Percentiles rank a stretch among this genome's conserved stretches.
Conservation (phyloP, 192 early-diverging fungal species). For the Mortierella hygrophila region DNA sequence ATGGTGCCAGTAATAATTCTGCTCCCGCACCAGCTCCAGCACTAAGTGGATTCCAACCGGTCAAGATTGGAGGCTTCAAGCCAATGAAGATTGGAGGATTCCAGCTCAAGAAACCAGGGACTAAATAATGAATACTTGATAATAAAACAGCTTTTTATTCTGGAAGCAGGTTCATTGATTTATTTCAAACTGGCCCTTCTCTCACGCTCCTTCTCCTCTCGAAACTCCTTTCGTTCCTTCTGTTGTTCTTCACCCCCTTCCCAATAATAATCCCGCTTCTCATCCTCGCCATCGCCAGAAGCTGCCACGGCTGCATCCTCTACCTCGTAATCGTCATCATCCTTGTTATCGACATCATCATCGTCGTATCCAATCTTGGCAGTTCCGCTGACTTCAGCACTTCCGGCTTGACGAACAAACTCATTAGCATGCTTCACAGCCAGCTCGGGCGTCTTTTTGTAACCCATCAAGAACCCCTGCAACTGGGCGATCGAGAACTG, state of each 20-base stretch:
- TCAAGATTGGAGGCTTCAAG: constrained; percentile 43
- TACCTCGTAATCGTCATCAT: background rate
- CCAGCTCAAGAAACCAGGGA: constrained; percentile 45
- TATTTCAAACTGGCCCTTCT: constrained; percentile 22
- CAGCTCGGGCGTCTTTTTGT: constrained; percentile 59
- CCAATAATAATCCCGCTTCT: constrained; percentile 21
- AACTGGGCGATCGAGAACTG: constrained; percentile 63
- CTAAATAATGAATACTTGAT: constrained; percentile 1
- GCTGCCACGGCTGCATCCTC: background rate
- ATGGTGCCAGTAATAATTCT: background rate
- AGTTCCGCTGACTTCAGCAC: constrained; percentile 48
- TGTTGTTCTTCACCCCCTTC: constrained; percentile 29
- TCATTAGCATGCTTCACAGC: constrained; percentile 48
- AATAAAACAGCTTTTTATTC: background rate
- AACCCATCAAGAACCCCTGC: constrained; percentile 66
- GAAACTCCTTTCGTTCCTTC: constrained; percentile 22
- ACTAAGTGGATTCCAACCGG: constrained; percentile 42
- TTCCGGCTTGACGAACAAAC: constrained; percentile 54
- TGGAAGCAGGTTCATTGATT: background rate
- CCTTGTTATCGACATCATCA: background rate
- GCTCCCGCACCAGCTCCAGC: background rate
- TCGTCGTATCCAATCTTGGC: constrained; percentile 48
- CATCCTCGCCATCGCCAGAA: background rate
- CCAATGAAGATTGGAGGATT: constrained; percentile 52
- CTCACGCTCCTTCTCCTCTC: constrained; percentile 34